Conservation (phyloP, 371 early-diverging fungal species). For the Syncephalis plumigaleata region DNA sequence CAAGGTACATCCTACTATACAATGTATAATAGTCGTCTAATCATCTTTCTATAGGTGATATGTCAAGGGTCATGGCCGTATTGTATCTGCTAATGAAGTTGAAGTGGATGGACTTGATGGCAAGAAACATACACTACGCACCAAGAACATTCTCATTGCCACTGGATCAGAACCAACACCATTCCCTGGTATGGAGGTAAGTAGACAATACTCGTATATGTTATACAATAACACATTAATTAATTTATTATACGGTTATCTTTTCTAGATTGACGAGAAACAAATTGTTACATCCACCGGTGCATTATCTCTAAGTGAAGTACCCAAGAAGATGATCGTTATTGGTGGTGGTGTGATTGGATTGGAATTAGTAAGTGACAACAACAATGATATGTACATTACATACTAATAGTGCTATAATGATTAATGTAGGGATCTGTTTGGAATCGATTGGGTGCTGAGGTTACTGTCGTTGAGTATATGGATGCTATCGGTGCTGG, state of each 20-base stretch:
- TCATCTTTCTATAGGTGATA: constrained; percentile 41
- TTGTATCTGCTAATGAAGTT: constrained; percentile 61
- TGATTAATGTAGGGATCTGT: constrained; percentile 53
- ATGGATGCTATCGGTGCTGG: constrained; percentile 88
- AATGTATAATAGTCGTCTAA: background rate
- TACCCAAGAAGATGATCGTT: constrained; percentile 94
- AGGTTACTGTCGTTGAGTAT: constrained; percentile 94
- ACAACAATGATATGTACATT: too few species aligned
- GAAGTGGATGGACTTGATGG: constrained; percentile 72
- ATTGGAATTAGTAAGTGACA: constrained; percentile 47
- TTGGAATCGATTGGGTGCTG: constrained; percentile 88
- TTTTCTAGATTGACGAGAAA: constrained; percentile 89
- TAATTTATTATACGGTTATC: background rate
- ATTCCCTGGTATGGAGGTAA: constrained; percentile 79
- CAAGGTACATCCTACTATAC: constrained; percentile 41
- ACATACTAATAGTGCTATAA: too few species aligned
- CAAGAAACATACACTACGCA: constrained; percentile 36
- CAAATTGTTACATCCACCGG: constrained; percentile 94
- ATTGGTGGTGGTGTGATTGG: constrained; percentile 99
- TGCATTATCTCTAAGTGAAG: constrained; percentile 79
- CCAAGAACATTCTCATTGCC: constrained; percentile 94
- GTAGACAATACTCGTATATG: background rate
- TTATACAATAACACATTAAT: background rate
- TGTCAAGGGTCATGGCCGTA: constrained; percentile 80
- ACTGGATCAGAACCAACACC: constrained; percentile 91